Percentiles rank a stretch among this genome's conserved stretches.
Conservation (phyloP, 2,329 filamentous ascomycete genomes). For the Trichoderma koningii region DNA sequence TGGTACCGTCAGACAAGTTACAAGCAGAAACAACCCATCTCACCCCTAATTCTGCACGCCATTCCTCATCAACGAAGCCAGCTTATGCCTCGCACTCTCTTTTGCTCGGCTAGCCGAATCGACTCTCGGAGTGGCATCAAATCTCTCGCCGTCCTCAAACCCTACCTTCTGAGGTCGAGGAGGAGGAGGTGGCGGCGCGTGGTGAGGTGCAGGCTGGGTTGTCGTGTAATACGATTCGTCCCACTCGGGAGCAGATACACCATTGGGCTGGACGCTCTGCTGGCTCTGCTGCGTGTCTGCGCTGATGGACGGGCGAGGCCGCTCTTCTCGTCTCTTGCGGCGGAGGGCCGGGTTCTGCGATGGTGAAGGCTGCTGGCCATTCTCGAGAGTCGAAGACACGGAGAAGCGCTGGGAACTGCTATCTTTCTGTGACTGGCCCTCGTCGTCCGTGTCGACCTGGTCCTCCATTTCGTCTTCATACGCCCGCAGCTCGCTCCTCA, state of each 20-base stretch:
- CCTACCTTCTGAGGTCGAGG: constrained; percentile 44
- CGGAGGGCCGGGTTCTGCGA: constrained; percentile 33
- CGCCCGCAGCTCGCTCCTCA: constrained; percentile 53
- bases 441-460: constrained; percentile 36
- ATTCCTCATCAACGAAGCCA: constrained; percentile 41
- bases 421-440: constrained; percentile 30
- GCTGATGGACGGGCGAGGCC: constrained; percentile 29
- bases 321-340: constrained; percentile 33
- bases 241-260: constrained; percentile 35
- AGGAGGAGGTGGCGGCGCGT: constrained; percentile 42
- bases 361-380: constrained; percentile 27
- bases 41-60: constrained; percentile 54
- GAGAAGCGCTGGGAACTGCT: constrained; percentile 28
- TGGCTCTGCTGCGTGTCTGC: constrained; percentile 30
- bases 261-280: constrained; percentile 28
- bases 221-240: constrained; percentile 36
- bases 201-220: constrained; percentile 30
- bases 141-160: constrained; percentile 40
- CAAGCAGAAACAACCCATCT: not conserved
- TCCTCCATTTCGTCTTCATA: constrained; percentile 43
- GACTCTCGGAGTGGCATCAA: constrained; percentile 35
- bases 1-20: not conserved
- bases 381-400: constrained; percentile 24
- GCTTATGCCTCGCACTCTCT: constrained; percentile 40
- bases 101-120: constrained; percentile 32